These are phyloP conservation scores for Schwanniomyces vanrijiae DNA, from an alignment of 805 yeast species.

Conservation along the genomic window DNA sequence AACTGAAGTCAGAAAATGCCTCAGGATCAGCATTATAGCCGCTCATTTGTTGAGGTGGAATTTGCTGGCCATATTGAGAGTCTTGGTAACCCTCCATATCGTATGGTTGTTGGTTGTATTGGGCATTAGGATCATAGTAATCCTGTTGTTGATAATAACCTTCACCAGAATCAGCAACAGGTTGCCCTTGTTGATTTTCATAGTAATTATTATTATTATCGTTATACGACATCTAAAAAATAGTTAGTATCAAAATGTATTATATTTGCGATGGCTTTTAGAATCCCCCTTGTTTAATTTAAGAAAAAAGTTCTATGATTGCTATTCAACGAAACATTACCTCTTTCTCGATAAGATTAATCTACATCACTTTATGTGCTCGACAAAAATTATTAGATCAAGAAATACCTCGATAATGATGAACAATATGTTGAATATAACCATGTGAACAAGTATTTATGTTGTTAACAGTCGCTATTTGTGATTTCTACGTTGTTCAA, in stretches of 20 bases:
- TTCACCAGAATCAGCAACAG: constrained; percentile 16
- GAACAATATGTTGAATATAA: no score
- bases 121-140: constrained; percentile 49
- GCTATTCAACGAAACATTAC: neutral
- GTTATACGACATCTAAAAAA: constrained; percentile 56
- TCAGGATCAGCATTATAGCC: constrained; percentile 52
- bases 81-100: constrained; percentile 50
- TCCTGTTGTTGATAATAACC: constrained; percentile 45
- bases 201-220: constrained; percentile 51
- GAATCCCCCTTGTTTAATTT: neutral
- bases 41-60: constrained; percentile 27
- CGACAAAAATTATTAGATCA: no score
- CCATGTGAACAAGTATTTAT: no score
- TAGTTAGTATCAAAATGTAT: constrained; percentile 1
- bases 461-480: no score
- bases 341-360: no score
- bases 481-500: no score
- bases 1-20: constrained; percentile 66
- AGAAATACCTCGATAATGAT: no score
- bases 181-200: constrained; percentile 43
- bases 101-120: constrained; percentile 51
- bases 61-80: constrained; percentile 48
- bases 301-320: neutral
- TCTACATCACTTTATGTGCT: no score
- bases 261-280: neutral